Conservation (phyloP, 371 early-diverging fungal species). For the Syncephalastrum sp. region DNA sequence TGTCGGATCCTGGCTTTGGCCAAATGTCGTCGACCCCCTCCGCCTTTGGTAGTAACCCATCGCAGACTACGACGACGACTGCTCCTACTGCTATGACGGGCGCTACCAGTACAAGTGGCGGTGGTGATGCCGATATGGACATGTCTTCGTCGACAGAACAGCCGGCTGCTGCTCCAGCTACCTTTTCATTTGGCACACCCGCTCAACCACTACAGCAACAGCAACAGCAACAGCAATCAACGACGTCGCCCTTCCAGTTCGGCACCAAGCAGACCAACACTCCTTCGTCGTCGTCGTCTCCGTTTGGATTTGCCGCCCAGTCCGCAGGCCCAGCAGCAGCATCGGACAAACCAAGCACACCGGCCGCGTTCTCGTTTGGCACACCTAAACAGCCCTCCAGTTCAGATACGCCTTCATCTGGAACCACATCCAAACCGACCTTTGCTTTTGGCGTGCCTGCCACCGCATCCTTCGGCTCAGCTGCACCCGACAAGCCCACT, state of each 20-base stretch:
- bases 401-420: too few relatives aligned
- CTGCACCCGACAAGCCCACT: not conserved
- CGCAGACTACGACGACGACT: not conserved
- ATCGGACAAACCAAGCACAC: too few relatives aligned
- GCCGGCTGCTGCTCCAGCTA: not conserved
- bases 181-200: slow-evolving; percentile 4
- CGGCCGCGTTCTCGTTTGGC: too few relatives aligned
- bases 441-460: slow-evolving; percentile 10
- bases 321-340: too few relatives aligned
- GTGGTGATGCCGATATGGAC: not conserved
- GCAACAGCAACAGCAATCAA: not conserved
- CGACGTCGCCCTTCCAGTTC: not conserved
- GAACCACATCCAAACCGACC: slow-evolving; percentile 2
- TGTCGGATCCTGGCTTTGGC: not conserved
- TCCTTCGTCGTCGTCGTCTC: too few relatives aligned
- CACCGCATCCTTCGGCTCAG: not conserved
- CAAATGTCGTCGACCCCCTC: not conserved
- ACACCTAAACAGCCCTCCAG: too few relatives aligned
- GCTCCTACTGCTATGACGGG: not conserved
- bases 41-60: slow-evolving; percentile 4
- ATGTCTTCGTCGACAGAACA: slow-evolving; percentile 1
- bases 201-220: slow-evolving; percentile 1
- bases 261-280: not conserved
- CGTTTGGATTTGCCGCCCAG: too few relatives aligned
- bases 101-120: not conserved